A percentile compares a stretch with the other conserved stretches of the same genome.
phyloP scores from a whole-genome alignment of 1,139 yeast genomes.

The Candida tetrigidarum region DNA sequence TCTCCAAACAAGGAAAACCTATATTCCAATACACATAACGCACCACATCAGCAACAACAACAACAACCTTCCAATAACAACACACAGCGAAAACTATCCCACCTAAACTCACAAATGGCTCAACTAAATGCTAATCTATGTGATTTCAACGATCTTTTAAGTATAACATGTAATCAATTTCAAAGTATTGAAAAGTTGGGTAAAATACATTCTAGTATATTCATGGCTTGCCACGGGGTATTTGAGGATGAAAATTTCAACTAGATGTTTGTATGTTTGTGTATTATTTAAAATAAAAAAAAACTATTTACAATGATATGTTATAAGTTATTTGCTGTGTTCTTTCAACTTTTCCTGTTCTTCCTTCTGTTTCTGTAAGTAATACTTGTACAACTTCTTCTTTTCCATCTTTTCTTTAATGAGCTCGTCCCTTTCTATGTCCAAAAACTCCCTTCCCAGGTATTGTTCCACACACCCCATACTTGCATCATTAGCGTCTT shows the following conservation, averaged over 20 bases:
- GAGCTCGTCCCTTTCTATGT: constrained; percentile 68
- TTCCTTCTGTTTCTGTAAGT: constrained; percentile 11
- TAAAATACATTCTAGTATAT: constrained; percentile 61
- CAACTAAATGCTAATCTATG: constrained; percentile 62
- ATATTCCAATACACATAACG: not conserved
- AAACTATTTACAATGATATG: constrained; percentile 1
- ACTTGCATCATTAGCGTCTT: constrained; percentile 33
- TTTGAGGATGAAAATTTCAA: constrained; percentile 52
- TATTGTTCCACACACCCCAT: constrained; percentile 65
- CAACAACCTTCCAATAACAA: not conserved
- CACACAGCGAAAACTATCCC: constrained; percentile 57
- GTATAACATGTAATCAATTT: constrained; percentile 60
- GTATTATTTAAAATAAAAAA: not conserved
- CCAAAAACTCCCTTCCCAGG: constrained; percentile 70
- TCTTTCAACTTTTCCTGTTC: not conserved
- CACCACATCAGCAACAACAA: constrained; percentile 3
- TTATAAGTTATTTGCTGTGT: no score
- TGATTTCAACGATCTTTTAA: constrained; percentile 58
- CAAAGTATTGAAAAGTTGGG: constrained; percentile 60
- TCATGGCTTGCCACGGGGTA: constrained; percentile 68
- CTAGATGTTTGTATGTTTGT: constrained; percentile 1
- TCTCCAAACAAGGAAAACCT: not conserved
- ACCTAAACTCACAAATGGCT: constrained; percentile 64
- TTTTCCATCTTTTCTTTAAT: constrained; percentile 57
- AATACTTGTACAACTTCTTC: constrained; percentile 23